Conservation (phyloP, 352 stramenopile genomes). For the Pythium coloratum region DNA sequence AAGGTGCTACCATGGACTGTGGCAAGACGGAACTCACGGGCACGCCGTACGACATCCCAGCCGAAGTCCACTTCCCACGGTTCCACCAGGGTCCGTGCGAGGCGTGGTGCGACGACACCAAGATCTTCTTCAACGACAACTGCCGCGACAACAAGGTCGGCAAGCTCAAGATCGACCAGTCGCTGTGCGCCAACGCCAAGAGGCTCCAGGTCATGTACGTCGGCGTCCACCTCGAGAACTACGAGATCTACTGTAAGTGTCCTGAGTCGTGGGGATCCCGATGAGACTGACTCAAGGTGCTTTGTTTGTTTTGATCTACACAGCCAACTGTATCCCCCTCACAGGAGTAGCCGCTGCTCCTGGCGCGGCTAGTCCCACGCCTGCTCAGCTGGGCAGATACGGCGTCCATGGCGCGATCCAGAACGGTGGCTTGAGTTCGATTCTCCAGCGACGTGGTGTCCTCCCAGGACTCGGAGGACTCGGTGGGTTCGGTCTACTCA, state of each 20-base stretch:
- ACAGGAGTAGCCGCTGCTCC: too few species aligned
- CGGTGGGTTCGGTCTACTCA: too few species aligned
- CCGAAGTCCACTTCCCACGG: constrained; percentile 31
- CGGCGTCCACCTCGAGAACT: constrained; percentile 22
- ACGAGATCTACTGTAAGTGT: constrained; percentile 24
- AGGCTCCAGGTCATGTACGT: constrained; percentile 29
- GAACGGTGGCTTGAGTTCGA: too few species aligned
- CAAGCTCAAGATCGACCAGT: constrained; percentile 28
- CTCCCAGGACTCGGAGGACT: too few species aligned
- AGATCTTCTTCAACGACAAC: constrained; percentile 24
- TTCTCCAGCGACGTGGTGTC: too few species aligned
- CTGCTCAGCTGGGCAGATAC: too few species aligned
- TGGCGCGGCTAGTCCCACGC: too few species aligned
- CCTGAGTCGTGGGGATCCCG: neutral
- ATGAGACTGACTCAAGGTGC: neutral
- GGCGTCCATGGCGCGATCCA: too few species aligned
- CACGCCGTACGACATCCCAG: constrained; percentile 14
- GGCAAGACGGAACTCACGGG: constrained; percentile 22
- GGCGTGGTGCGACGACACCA: constrained; percentile 26
- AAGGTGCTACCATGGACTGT: constrained; percentile 20
- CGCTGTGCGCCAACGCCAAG: constrained; percentile 20
- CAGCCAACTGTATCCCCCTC: constrained; percentile 17
- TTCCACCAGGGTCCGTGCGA: constrained; percentile 24
- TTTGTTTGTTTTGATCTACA: neutral
- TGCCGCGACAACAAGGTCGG: constrained; percentile 28